Conservation (phyloP, 257 asterid species). For the Nicotiana attenuata region DNA sequence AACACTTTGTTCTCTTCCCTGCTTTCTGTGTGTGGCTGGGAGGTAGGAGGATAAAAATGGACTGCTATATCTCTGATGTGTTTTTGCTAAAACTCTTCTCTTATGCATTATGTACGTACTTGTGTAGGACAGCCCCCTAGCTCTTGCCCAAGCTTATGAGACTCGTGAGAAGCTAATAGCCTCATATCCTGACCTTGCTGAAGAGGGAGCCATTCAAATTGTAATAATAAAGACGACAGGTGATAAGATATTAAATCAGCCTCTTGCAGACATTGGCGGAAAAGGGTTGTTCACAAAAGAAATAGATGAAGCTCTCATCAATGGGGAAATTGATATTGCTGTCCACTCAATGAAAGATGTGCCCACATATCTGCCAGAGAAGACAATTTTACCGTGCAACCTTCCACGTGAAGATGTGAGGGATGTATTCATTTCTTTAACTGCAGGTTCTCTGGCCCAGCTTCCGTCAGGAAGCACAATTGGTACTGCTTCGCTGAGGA, state of each 20-base stretch:
- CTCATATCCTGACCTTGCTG: conserved; percentile 79
- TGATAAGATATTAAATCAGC: conserved; percentile 86
- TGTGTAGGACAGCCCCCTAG: conserved; percentile 85
- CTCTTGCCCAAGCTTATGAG: conserved; percentile 97
- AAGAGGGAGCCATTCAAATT: conserved; percentile 83
- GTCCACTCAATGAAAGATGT: conserved; percentile 99
- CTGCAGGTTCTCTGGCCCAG: conserved; percentile 68
- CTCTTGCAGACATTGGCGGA: conserved; percentile 97
- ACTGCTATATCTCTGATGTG: not conserved
- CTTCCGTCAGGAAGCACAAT: conserved; percentile 80
- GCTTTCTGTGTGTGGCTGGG: not conserved
- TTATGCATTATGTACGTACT: conserved; percentile 18
- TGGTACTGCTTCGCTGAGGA: conserved; percentile 94
- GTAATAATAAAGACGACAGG: conserved; percentile 90
- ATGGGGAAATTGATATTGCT: conserved; percentile 85
- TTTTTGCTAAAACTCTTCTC: not conserved
- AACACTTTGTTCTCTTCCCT: not conserved
- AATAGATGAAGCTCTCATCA: conserved; percentile 91
- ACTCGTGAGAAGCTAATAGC: conserved; percentile 70
- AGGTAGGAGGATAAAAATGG: not conserved
- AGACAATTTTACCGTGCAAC: conserved; percentile 82
- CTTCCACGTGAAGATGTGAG: conserved; percentile 96
- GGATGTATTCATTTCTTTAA: conserved; percentile 86
- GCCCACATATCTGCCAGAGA: conserved; percentile 87
- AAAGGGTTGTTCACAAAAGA: conserved; percentile 96